Evolutionary conservation across 148 eudicot genomes (phyloP), one percentile per base, ranked within the genome.

Genomic region (Rhododendron simsii): DNA sequence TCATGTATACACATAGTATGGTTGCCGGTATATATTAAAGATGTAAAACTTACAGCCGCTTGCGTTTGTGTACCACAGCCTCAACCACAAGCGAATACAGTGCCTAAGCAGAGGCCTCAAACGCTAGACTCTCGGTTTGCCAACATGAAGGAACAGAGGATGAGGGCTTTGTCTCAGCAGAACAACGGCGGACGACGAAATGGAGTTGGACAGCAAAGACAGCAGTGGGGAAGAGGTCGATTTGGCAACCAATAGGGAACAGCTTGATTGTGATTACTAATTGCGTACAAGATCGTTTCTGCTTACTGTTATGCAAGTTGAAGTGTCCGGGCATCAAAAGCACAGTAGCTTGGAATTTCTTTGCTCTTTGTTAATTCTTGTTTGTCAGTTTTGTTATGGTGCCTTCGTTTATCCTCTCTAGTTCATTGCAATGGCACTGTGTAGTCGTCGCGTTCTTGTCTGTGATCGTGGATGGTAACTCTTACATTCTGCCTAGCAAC

Each of bases 101-200:
- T 37, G 26, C 85, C 83, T 3, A 91, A 86, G 84, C 95, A 91
- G 87, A 92, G 87, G 88, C 94, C 98, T 81, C 95, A 94, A 86
- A 95, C 99, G 1, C 87, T 98, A 71, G 99, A 98, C 86, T 95
- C 96, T 28, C 86, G 92, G 86, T 98, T 98, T 89, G 98, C 98
- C 30, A 92, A 91, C 88, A 95, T 98, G 99, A 93, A 94, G 91
- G 98, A 97, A 86, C 94, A 98, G 88, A 94, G 99, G 86, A 91
- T 93, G 95, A 92, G 90, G 89, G 87, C 88, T 44, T 69, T 80
- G 44, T 89, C 93, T 50, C 91, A 79, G 63, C 92, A 91, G 81
- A 91, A 87, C 87, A 91, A 90, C 81, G 91, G 85, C 0, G 63
- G 83, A 15, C 86, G 90, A 81, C 83, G 88, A 84, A 87, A 90